phyloP scores from a whole-genome alignment of 176 grass and related monocot genomes.

The Musa troglodytarum region DNA sequence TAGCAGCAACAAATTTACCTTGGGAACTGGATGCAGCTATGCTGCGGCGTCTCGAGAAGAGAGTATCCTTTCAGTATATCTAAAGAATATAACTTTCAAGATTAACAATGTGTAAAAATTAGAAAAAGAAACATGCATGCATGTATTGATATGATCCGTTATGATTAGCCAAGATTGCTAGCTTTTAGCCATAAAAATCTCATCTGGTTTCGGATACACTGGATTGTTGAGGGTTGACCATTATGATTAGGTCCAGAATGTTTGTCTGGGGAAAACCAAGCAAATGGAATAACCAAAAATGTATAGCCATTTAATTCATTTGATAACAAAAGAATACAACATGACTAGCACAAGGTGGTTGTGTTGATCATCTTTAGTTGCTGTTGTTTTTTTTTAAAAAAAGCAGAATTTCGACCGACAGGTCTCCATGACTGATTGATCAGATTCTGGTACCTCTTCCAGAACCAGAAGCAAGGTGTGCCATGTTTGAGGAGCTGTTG shows the following conservation, averaged over 20 bases:
- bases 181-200: neutral
- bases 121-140: neutral
- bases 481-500: slow-evolving; percentile 80
- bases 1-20: slow-evolving; percentile 90
- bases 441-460: slow-evolving; percentile 95
- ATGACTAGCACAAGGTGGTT: too few relatives aligned
- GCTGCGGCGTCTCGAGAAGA: slow-evolving; percentile 84
- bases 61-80: slow-evolving; percentile 38
- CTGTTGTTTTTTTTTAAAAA: neutral
- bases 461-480: slow-evolving; percentile 76
- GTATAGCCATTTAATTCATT: too few relatives aligned
- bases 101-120: too few relatives aligned
- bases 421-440: neutral
- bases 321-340: too few relatives aligned
- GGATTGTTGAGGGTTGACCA: too few relatives aligned
- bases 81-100: too few relatives aligned
- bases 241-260: too few relatives aligned
- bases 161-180: neutral
- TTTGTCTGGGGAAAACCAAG: too few relatives aligned
- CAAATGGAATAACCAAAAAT: too few relatives aligned
- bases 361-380: too few relatives aligned
- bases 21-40: slow-evolving; percentile 96
- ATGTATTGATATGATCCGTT: neutral
- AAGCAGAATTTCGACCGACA: neutral
- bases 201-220: too few relatives aligned